Evolutionary conservation across 1,284 basidiomycete species (phyloP).

Genomic region (Fomitiporia mediterranea): DNA sequence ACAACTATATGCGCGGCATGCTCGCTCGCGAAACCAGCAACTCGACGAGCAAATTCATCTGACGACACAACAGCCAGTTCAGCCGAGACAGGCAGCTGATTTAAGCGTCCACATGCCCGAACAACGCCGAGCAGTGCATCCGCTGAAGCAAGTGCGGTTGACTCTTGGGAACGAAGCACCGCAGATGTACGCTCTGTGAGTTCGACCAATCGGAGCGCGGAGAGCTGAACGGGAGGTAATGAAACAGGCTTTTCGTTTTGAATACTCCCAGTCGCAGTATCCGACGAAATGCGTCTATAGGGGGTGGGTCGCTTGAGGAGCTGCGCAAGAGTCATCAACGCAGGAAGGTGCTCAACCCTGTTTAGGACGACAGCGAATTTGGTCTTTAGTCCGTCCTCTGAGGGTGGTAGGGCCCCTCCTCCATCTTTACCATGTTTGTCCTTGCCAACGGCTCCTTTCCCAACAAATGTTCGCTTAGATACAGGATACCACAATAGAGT

Average conservation of each 20-base stretch:
- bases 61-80: conserved; percentile 63
- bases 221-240: conserved; percentile 41
- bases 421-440: conserved; percentile 9
- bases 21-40: conserved; percentile 61
- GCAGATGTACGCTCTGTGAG: conserved; percentile 84
- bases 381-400: conserved; percentile 43
- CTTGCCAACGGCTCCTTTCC: conserved; percentile 23
- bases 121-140: conserved; percentile 83
- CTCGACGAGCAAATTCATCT: conserved; percentile 65
- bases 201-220: conserved; percentile 84
- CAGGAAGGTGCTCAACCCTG: conserved; percentile 79
- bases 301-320: conserved; percentile 42
- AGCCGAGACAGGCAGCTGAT: conserved; percentile 61
- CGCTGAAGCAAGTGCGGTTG: conserved; percentile 61
- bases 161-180: conserved; percentile 75
- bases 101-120: conserved; percentile 75
- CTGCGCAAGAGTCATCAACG: conserved; percentile 61
- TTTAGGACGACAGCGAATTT: conserved; percentile 80
- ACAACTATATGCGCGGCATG: conserved; percentile 70
- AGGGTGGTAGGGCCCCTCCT: conserved; percentile 14
- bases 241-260: conserved; percentile 25
- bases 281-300: conserved; percentile 2
- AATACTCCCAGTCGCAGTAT: conserved; percentile 2
- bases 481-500: conserved; percentile 74
- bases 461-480: conserved; percentile 31